phyloP scores from a whole-genome alignment of 2,329 filamentous ascomycete genomes.

The Microdochium nivale region DNA sequence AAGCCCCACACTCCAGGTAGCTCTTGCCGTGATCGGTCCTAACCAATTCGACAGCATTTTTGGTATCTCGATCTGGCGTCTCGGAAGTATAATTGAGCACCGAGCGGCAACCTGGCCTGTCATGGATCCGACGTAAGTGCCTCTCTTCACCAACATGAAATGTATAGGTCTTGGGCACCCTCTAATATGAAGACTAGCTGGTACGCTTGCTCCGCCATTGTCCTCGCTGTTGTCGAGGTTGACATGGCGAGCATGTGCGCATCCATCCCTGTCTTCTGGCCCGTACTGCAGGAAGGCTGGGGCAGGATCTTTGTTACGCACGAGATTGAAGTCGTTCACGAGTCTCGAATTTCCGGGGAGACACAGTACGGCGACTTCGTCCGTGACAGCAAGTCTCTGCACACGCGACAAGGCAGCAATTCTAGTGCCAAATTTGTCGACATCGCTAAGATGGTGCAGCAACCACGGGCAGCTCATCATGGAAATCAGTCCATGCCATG shows the following conservation, averaged over 20 bases:
- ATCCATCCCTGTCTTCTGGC: conserved; percentile 23
- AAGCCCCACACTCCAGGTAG: not conserved
- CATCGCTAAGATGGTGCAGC: not conserved
- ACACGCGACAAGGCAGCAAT: not conserved
- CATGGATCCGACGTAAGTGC: conserved; percentile 19
- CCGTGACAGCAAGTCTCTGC: not conserved
- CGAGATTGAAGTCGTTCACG: conserved; percentile 18
- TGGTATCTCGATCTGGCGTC: conserved; percentile 20
- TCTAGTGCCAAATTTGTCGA: not conserved
- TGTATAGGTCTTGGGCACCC: not conserved
- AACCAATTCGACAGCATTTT: conserved; percentile 13
- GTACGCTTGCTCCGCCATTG: conserved; percentile 22
- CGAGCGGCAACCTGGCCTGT: conserved; percentile 23
- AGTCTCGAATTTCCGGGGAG: not conserved
- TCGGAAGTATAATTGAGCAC: conserved; percentile 17
- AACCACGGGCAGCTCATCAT: not conserved
- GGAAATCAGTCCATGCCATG: not conserved
- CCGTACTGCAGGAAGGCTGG: conserved; percentile 16
- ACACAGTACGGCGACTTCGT: not conserved
- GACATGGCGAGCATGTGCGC: conserved; percentile 22
- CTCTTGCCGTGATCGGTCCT: not conserved
- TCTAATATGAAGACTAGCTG: conserved; percentile 7
- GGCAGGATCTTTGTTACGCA: conserved; percentile 25
- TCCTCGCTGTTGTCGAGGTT: conserved; percentile 24
- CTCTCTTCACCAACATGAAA: too few species aligned